phyloP scores from a whole-genome alignment of 192 early-diverging fungal genomes.

The Coemansia sp. region DNA sequence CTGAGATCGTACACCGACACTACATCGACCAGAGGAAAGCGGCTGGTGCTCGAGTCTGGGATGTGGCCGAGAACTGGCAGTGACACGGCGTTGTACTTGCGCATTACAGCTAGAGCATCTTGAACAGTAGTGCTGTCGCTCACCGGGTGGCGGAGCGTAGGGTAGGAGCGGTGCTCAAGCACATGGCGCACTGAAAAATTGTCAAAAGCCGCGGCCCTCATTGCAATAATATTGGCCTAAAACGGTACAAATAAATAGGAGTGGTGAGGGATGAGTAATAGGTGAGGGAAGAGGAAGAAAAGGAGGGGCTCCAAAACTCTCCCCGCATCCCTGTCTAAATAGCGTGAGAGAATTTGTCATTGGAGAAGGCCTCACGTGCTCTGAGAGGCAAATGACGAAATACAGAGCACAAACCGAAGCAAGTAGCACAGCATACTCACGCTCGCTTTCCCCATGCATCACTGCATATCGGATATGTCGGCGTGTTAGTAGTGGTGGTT shows the following conservation, averaged over 20 bases:
- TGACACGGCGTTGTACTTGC: slow-evolving; percentile 35
- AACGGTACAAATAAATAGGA: not conserved
- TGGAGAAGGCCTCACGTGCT: too few species aligned
- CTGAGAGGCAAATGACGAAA: too few species aligned
- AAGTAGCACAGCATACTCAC: too few species aligned
- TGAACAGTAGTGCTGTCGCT: slow-evolving; percentile 16
- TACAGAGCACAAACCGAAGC: too few species aligned
- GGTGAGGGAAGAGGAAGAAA: not conserved
- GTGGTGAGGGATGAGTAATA: not conserved
- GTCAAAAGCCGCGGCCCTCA: slow-evolving; percentile 29
- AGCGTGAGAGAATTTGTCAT: too few species aligned
- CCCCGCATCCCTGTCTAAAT: not conserved
- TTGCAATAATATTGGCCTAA: slow-evolving; percentile 1
- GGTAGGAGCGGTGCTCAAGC: slow-evolving; percentile 35
- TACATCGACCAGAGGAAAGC: slow-evolving; percentile 31
- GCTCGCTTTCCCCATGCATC: too few species aligned
- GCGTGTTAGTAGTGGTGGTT: too few species aligned
- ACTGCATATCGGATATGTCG: too few species aligned
- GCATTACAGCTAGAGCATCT: slow-evolving; percentile 29
- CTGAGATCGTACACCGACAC: slow-evolving; percentile 44
- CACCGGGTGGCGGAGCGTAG: slow-evolving; percentile 24
- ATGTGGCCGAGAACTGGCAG: slow-evolving; percentile 31
- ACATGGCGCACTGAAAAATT: slow-evolving; percentile 40
- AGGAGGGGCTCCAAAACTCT: not conserved
- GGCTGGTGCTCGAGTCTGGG: not conserved